Conservation (phyloP, 2,329 filamentous ascomycete genomes). For the Microcyclospora pomicola region DNA sequence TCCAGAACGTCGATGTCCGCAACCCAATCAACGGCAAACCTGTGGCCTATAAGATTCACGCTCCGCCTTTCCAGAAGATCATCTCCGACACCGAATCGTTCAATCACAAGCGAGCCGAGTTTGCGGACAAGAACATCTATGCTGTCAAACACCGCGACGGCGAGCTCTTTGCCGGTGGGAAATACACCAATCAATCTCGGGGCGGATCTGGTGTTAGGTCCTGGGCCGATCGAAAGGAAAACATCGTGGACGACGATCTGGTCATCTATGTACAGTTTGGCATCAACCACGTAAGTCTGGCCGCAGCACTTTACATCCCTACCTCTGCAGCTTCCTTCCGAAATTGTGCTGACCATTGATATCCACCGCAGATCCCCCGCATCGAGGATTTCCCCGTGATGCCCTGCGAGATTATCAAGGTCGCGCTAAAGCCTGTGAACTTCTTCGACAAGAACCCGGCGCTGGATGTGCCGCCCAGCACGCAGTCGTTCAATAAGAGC, state of each 20-base stretch:
- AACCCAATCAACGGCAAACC: slow-evolving; percentile 36
- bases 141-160: slow-evolving; percentile 44
- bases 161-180: slow-evolving; percentile 46
- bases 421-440: slow-evolving; percentile 45
- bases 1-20: slow-evolving; percentile 30
- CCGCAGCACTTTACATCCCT: background rate
- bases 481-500: slow-evolving; percentile 34
- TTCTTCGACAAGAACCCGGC: slow-evolving; percentile 47
- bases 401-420: slow-evolving; percentile 44
- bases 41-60: slow-evolving; percentile 37
- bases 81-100: slow-evolving; percentile 39
- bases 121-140: slow-evolving; percentile 45
- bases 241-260: slow-evolving; percentile 41
- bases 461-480: slow-evolving; percentile 40
- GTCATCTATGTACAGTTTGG: slow-evolving; percentile 45
- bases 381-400: slow-evolving; percentile 47
- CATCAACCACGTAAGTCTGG: slow-evolving; percentile 34
- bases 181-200: slow-evolving; percentile 40
- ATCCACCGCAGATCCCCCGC: slow-evolving; percentile 27
- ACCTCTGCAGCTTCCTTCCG: slow-evolving; percentile 1
- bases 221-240: slow-evolving; percentile 39
- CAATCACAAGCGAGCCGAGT: slow-evolving; percentile 45
- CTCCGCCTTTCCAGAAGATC: slow-evolving; percentile 37
- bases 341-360: slow-evolving; percentile 1
- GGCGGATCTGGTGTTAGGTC: slow-evolving; percentile 34